Evolutionary conservation across 768 basidiomycete genomes (phyloP).

Genomic region (Termitomyces sp.): DNA sequence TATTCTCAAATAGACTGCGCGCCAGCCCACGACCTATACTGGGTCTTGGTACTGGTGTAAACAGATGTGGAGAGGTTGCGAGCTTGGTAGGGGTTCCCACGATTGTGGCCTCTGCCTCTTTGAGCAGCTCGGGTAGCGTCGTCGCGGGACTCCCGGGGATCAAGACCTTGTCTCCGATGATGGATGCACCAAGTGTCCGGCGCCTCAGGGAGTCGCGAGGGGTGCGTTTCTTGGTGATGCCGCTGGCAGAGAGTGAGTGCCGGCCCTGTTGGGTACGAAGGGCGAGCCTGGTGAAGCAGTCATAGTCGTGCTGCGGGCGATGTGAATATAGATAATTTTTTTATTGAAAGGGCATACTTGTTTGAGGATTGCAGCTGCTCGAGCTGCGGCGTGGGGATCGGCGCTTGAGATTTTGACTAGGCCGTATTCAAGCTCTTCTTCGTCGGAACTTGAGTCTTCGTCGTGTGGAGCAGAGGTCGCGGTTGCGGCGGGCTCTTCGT

Average conservation of each 20-base stretch:
- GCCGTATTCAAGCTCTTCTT: slow-evolving; percentile 41
- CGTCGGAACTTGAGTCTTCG: slow-evolving; percentile 25
- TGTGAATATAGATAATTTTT: background rate
- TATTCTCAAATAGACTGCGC: background rate
- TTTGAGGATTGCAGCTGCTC: slow-evolving; percentile 91
- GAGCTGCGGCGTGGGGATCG: slow-evolving; percentile 82
- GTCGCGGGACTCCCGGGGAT: slow-evolving; percentile 50
- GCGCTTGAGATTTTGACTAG: slow-evolving; percentile 81
- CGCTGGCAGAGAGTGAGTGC: slow-evolving; percentile 20
- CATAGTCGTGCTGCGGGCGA: slow-evolving; percentile 70
- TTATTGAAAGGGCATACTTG: slow-evolving; percentile 47
- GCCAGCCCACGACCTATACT: background rate
- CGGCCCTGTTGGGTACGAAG: slow-evolving; percentile 7
- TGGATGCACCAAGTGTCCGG: slow-evolving; percentile 23
- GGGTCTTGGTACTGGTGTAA: background rate
- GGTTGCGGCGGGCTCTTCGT: background rate
- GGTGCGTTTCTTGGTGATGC: slow-evolving; percentile 25
- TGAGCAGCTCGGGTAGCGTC: slow-evolving; percentile 52
- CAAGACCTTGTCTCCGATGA: slow-evolving; percentile 46
- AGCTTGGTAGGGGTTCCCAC: slow-evolving; percentile 10
- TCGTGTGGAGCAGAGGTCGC: slow-evolving; percentile 3
- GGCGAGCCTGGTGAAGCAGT: slow-evolving; percentile 60
- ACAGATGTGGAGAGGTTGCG: background rate
- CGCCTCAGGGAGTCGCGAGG: slow-evolving; percentile 5
- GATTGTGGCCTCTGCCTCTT: slow-evolving; percentile 54